Conservation (phyloP, 352 stramenopile genomes). For the Aphanomyces invadans region DNA sequence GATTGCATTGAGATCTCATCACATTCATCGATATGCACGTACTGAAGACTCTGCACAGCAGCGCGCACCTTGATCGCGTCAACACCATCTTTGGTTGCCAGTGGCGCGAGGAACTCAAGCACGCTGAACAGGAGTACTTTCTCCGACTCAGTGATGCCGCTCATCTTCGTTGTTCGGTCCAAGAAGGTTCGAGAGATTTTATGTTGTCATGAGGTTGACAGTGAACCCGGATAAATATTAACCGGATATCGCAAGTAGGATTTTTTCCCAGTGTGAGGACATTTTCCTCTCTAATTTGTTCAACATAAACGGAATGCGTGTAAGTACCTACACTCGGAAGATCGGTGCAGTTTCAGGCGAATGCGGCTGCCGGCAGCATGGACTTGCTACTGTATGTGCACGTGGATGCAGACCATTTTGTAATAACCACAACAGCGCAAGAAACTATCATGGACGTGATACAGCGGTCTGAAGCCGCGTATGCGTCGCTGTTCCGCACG, state of each 20-base stretch:
- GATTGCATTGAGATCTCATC: neutral
- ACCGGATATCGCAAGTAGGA: neutral
- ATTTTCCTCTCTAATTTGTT: too few species aligned
- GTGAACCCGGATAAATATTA: slow-evolving; percentile 5
- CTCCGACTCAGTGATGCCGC: neutral
- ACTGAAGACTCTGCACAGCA: slow-evolving; percentile 54
- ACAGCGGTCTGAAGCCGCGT: neutral
- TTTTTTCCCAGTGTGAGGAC: neutral
- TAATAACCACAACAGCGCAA: neutral
- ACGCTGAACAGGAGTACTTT: slow-evolving; percentile 12
- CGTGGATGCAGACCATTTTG: slow-evolving; percentile 12
- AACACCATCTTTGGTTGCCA: slow-evolving; percentile 27
- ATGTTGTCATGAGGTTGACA: neutral
- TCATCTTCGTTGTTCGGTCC: neutral
- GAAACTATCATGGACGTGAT: neutral
- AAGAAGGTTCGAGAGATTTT: slow-evolving; percentile 15
- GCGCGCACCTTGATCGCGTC: slow-evolving; percentile 59
- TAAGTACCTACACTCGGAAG: too few species aligned
- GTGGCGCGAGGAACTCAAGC: slow-evolving; percentile 13
- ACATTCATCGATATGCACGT: slow-evolving; percentile 22
- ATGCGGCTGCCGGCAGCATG: neutral
- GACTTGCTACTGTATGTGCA: slow-evolving; percentile 7
- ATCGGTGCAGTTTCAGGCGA: too few species aligned
- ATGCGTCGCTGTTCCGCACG: slow-evolving; percentile 10
- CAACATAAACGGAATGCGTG: too few species aligned